Percentiles rank a stretch among this genome's conserved stretches.
These are phyloP conservation scores for Phytophthora foliorum DNA, from an alignment of 352 stramenopile species.

Conservation along the genomic window DNA sequence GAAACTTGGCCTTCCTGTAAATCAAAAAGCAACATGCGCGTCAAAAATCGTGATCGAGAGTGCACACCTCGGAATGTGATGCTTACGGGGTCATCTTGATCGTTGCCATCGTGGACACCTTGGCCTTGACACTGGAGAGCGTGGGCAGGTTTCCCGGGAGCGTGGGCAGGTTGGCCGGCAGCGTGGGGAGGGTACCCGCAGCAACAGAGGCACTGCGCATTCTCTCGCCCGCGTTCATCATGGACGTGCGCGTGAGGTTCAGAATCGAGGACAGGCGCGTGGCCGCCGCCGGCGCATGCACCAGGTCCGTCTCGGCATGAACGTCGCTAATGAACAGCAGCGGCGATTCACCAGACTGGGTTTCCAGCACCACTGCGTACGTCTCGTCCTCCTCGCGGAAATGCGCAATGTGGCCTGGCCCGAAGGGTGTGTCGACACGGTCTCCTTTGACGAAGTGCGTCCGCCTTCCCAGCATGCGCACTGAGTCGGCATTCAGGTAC, in stretches of 20 bases:
- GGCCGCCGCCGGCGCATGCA: slow-evolving; percentile 33
- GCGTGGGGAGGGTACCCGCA: slow-evolving; percentile 56
- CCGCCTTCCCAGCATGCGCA: slow-evolving; percentile 57
- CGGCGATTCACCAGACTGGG: slow-evolving; percentile 34
- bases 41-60: not conserved
- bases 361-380: slow-evolving; percentile 66
- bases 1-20: slow-evolving; percentile 68
- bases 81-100: slow-evolving; percentile 78
- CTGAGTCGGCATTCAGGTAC: slow-evolving; percentile 60
- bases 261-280: slow-evolving; percentile 81
- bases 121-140: slow-evolving; percentile 74
- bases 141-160: slow-evolving; percentile 62
- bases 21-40: slow-evolving; percentile 2
- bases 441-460: slow-evolving; percentile 64
- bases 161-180: slow-evolving; percentile 40
- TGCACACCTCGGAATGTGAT: not conserved
- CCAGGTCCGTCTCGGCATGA: slow-evolving; percentile 54
- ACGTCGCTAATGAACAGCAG: slow-evolving; percentile 60
- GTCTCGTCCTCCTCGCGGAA: slow-evolving; percentile 68
- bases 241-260: slow-evolving; percentile 74
- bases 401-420: slow-evolving; percentile 51
- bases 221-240: slow-evolving; percentile 70
- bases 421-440: slow-evolving; percentile 64
- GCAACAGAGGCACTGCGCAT: slow-evolving; percentile 70
- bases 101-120: slow-evolving; percentile 74